Conservation (phyloP, 345 rosid species). For the Euphorbia peplus region DNA sequence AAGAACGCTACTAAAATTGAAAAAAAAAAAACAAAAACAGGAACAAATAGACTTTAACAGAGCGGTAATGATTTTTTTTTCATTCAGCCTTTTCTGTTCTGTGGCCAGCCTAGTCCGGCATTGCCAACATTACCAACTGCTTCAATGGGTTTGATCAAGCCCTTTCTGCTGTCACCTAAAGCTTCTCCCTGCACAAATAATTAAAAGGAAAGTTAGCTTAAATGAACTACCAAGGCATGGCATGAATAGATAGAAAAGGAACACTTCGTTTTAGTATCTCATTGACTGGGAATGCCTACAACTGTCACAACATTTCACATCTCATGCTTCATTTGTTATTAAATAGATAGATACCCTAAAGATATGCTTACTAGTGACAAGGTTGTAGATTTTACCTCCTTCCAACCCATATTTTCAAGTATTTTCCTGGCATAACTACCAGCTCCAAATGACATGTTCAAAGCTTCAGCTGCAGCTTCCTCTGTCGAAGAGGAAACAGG, state of each 20-base stretch:
- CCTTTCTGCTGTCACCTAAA: constrained; percentile 58
- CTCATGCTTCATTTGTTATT: too few relatives aligned
- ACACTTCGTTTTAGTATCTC: too few relatives aligned
- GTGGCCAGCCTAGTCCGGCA: constrained; percentile 75
- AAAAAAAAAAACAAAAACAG: too few relatives aligned
- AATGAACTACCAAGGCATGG: neutral
- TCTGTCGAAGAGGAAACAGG: constrained; percentile 34
- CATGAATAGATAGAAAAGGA: too few relatives aligned
- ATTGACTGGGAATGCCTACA: too few relatives aligned
- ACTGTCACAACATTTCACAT: too few relatives aligned
- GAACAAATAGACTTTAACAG: too few relatives aligned
- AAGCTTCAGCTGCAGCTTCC: constrained; percentile 66
- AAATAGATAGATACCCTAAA: neutral
- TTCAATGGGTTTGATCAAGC: constrained; percentile 62
- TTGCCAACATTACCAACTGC: constrained; percentile 69
- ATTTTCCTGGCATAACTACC: constrained; percentile 80
- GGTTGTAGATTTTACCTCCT: constrained; percentile 44
- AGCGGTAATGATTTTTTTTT: too few relatives aligned
- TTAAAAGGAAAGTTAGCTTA: neutral
- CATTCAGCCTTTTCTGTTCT: constrained; percentile 27
- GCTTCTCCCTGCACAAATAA: constrained; percentile 59
- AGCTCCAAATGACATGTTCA: constrained; percentile 63
- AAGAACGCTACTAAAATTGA: too few relatives aligned
- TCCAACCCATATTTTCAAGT: constrained; percentile 88
- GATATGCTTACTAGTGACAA: neutral